Evolutionary conservation across 2,329 filamentous ascomycete species (phyloP), one percentile per base, ranked within the genome.

Genomic region (Claviceps lovelessii): DNA sequence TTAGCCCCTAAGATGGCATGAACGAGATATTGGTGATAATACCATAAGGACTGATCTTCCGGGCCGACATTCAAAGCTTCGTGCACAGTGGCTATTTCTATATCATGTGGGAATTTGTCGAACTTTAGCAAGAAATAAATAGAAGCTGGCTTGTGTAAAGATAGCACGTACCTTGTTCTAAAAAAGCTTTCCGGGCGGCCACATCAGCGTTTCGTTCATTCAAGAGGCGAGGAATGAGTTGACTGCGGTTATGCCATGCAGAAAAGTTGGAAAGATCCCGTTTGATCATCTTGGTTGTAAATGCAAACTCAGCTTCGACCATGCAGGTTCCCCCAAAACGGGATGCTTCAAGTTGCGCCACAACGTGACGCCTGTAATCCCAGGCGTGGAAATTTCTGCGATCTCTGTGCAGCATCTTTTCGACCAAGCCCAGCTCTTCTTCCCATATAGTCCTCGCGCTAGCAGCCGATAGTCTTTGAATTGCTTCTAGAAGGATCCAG

Each of bases 381-480:
- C 93, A 98, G 37, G 91, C 93, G 66, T 97, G 93, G 66, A 96
- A 98, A 66, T 98, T 98, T 52, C 93, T 82, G 58, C 79, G 85
- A 69, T 98, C 93, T 53, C 84, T 81, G 56, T 76, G 79, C 49
- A 98, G 76, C 90, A 98, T 95, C 71, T 94, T 95, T 57, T 82
- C 79, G 23, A 89, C 87, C 9, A 97, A 74, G 0, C 75, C 83
- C 19, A 98, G 79, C 68, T 98, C 93, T 58, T 85, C 83, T 62
- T 85, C 76, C 93, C 93, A 98, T 51, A 96, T 75, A 44, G 75
- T 70, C 28, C 79, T 76, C 2, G 88, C 81, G 17, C 73, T 65
- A 0, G 72, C 55, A 1, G 70, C 58, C 2, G 81, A 77, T 10
- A 95, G 74, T 19, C 83, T 74, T 13, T 75, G 67, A 49, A 85